Percentiles rank a stretch among this genome's conserved stretches.
Evolutionary conservation across 768 basidiomycete genomes (phyloP).

Genomic region (Trametes coccinea): DNA sequence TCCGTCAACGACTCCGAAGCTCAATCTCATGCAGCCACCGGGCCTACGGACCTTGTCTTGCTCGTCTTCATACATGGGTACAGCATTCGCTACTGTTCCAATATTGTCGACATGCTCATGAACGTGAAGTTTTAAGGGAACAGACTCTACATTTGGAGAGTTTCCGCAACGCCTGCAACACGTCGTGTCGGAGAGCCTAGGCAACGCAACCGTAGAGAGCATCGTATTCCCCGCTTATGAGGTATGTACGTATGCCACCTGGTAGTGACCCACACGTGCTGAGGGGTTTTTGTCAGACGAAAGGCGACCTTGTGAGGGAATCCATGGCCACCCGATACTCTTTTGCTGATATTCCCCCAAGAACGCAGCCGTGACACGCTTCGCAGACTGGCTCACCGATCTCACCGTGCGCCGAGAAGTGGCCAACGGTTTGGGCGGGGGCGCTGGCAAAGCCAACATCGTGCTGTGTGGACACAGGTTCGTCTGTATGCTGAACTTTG

Average conservation of each 20-base stretch:
- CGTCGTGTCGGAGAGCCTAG: constrained; percentile 65
- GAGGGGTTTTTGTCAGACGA: constrained; percentile 54
- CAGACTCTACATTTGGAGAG: constrained; percentile 68
- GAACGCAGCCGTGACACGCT: constrained; percentile 80
- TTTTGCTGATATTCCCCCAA: constrained; percentile 30
- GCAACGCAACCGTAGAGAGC: constrained; percentile 61
- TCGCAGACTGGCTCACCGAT: constrained; percentile 92
- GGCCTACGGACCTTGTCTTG: constrained; percentile 51
- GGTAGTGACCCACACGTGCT: background rate
- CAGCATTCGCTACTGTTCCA: constrained; percentile 27
- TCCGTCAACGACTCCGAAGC: background rate
- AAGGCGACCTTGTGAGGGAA: constrained; percentile 76
- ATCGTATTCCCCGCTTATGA: constrained; percentile 90
- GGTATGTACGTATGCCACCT: constrained; percentile 39
- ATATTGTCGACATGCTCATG: background rate
- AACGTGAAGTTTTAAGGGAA: constrained; percentile 50
- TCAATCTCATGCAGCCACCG: background rate
- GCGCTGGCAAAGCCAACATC: constrained; percentile 69
- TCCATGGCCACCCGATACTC: no score
- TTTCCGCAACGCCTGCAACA: constrained; percentile 84
- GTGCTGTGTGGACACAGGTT: constrained; percentile 91
- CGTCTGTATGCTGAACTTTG: constrained; percentile 12
- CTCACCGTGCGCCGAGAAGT: constrained; percentile 85
- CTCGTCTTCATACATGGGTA: constrained; percentile 82
- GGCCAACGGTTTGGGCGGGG: constrained; percentile 71